phyloP scores from a whole-genome alignment of 805 yeast genomes.

The Pichia ethanolica region DNA sequence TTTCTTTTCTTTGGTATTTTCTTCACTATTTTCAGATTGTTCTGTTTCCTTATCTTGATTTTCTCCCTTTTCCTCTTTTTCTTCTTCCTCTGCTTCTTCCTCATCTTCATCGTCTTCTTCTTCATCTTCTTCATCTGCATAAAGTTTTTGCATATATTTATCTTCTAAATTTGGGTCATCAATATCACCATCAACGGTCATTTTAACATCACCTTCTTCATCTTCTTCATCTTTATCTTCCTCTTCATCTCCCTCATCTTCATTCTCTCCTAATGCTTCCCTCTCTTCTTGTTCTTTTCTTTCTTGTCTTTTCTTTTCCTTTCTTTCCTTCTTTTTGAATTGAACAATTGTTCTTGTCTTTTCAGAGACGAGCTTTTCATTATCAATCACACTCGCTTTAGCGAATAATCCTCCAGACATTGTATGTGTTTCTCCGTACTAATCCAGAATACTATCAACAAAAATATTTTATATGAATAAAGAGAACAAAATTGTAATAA shows the following conservation, averaged over 20 bases:
- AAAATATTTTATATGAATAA: no score
- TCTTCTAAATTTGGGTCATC: slow-evolving; percentile 10
- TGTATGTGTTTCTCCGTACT: background rate
- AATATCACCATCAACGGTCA: slow-evolving; percentile 25
- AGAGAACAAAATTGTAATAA: no score
- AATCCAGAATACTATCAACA: no score
- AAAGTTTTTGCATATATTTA: slow-evolving; percentile 16
- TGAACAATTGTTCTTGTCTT: slow-evolving; percentile 17
- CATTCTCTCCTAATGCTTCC: background rate
- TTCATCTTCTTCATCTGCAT: slow-evolving; percentile 17
- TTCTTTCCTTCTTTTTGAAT: slow-evolving; percentile 7
- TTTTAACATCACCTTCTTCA: slow-evolving; percentile 18
- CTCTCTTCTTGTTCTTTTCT: slow-evolving; percentile 16
- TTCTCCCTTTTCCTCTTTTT: slow-evolving; percentile 2
- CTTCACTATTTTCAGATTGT: background rate
- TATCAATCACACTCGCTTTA: slow-evolving; percentile 39
- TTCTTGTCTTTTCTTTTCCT: slow-evolving; percentile 16
- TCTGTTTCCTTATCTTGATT: slow-evolving; percentile 8
- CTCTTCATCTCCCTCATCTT: slow-evolving; percentile 17
- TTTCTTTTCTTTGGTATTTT: slow-evolving; percentile 8
- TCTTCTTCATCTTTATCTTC: slow-evolving; percentile 21
- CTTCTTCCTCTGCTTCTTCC: slow-evolving; percentile 15
- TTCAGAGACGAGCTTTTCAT: slow-evolving; percentile 23
- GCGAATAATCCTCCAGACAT: slow-evolving; percentile 27
- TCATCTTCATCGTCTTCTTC: slow-evolving; percentile 24